A percentile compares a stretch with the other conserved stretches of the same genome.
These are phyloP conservation scores for Lathyrus tuberosus DNA, from an alignment of 306 rosid genomes.

Conservation along the genomic window DNA sequence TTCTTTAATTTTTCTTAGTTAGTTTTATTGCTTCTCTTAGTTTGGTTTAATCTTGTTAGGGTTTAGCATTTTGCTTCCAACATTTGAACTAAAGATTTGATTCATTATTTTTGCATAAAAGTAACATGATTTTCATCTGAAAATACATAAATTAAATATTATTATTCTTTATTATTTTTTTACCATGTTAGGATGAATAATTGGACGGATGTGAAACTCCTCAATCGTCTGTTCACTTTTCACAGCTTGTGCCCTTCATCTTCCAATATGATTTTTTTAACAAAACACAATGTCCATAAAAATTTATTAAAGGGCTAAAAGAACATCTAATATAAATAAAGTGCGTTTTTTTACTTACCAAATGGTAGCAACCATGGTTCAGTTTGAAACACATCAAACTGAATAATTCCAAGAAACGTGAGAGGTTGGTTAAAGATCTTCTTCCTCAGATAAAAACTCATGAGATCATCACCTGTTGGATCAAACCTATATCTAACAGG, in stretches of 20 bases:
- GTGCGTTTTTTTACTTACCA: neutral
- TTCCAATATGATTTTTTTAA: conserved; percentile 36
- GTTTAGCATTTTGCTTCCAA: neutral
- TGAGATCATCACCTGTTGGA: neutral
- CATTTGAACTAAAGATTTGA: neutral
- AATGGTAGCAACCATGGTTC: conserved; percentile 14
- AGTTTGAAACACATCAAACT: conserved; percentile 22
- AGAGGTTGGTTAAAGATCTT: too few species aligned
- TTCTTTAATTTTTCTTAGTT: too few species aligned
- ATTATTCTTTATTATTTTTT: neutral
- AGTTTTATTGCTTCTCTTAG: too few species aligned
- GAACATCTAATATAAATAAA: neutral
- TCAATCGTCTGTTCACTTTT: conserved; percentile 58
- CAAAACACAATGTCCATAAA: conserved; percentile 7
- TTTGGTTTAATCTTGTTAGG: too few species aligned
- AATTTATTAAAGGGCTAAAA: too few species aligned
- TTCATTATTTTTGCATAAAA: neutral
- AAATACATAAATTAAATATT: neutral
- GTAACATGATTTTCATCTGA: neutral
- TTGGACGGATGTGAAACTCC: conserved; percentile 37
- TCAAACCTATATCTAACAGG: conserved; percentile 23
- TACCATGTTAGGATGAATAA: conserved; percentile 40
- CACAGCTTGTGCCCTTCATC: neutral
- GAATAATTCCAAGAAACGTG: neutral
- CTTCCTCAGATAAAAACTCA: neutral